A percentile compares a stretch with the other conserved stretches of the same genome.
Evolutionary conservation across 2,329 filamentous ascomycete genomes (phyloP).

Genomic region (Coniochaeta sp.): DNA sequence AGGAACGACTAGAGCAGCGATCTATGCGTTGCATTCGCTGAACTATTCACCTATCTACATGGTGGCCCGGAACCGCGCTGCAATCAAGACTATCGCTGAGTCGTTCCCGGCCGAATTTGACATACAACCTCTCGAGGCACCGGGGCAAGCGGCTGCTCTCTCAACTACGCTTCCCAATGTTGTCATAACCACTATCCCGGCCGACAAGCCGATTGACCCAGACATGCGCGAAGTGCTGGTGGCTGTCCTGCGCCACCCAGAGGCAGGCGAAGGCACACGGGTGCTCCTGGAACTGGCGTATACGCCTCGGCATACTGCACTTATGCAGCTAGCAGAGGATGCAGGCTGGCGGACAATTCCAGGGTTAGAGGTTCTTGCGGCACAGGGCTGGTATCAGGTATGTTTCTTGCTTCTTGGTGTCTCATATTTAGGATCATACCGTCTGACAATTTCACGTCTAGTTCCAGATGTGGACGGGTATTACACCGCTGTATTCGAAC

Average conservation of each 20-base stretch:
- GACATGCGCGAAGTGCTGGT: conserved; percentile 58
- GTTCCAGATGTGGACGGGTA: conserved; percentile 81
- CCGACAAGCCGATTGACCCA: conserved; percentile 72
- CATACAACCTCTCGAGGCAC: conserved; percentile 53
- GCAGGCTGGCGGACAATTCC: conserved; percentile 77
- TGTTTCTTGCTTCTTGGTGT: conserved; percentile 14
- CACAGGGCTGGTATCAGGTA: conserved; percentile 85
- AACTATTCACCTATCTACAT: conserved; percentile 83
- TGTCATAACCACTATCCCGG: conserved; percentile 85
- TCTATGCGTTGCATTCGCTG: conserved; percentile 79
- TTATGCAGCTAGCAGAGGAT: conserved; percentile 77
- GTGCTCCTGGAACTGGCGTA: conserved; percentile 95
- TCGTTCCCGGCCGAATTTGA: conserved; percentile 71
- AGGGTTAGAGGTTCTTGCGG: conserved; percentile 81
- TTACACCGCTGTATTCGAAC: conserved; percentile 63
- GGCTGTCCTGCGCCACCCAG: conserved; percentile 36
- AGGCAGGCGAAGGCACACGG: conserved; percentile 28
- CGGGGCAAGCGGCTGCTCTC: conserved; percentile 40
- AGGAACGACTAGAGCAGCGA: conserved; percentile 83
- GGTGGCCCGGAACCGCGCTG: conserved; percentile 65
- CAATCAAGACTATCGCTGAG: conserved; percentile 58
- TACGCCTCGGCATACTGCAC: conserved; percentile 72
- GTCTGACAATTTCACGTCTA: conserved; percentile 21
- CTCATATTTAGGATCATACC: neutral
- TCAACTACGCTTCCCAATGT: conserved; percentile 52